Percentiles rank a stretch among this genome's conserved stretches.
phyloP scores from a whole-genome alignment of 805 yeast species.

The Pichia insulana region DNA sequence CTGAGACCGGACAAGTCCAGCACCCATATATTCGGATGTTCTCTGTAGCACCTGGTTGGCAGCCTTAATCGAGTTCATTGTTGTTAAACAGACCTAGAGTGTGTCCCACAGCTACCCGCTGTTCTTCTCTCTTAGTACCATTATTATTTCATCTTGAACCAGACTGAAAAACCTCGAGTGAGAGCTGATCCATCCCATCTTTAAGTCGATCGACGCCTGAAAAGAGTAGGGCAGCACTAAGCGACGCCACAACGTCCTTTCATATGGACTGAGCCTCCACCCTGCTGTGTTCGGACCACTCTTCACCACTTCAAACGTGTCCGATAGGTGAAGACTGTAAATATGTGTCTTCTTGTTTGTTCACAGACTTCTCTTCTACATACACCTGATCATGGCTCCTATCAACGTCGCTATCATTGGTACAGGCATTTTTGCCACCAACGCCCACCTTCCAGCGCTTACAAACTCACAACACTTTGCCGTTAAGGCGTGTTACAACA shows the following conservation, averaged over 20 bases:
- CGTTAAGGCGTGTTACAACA: constrained; percentile 68
- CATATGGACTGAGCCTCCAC: too few relatives aligned
- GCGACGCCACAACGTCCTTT: too few relatives aligned
- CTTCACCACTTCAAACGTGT: too few relatives aligned
- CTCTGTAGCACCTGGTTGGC: constrained; percentile 74
- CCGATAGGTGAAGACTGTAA: too few relatives aligned
- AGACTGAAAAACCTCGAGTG: too few relatives aligned
- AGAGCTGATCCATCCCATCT: too few relatives aligned
- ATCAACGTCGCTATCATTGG: constrained; percentile 63
- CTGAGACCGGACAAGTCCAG: constrained; percentile 58
- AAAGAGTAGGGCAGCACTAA: too few relatives aligned
- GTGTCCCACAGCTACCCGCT: neutral
- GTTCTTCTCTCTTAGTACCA: neutral
- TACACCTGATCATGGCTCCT: neutral
- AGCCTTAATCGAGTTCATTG: constrained; percentile 64
- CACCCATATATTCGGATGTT: constrained; percentile 64
- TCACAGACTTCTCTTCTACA: too few relatives aligned
- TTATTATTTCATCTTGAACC: neutral
- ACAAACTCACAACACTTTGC: constrained; percentile 43
- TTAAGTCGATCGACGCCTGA: too few relatives aligned
- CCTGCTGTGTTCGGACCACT: neutral
- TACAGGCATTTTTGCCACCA: constrained; percentile 84
- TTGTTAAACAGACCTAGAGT: neutral
- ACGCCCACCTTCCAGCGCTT: constrained; percentile 71
- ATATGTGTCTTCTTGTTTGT: too few relatives aligned